Evolutionary conservation across 495 filamentous ascomycete genomes (phyloP).

Genomic region (Staphylotrichum longicolle): DNA sequence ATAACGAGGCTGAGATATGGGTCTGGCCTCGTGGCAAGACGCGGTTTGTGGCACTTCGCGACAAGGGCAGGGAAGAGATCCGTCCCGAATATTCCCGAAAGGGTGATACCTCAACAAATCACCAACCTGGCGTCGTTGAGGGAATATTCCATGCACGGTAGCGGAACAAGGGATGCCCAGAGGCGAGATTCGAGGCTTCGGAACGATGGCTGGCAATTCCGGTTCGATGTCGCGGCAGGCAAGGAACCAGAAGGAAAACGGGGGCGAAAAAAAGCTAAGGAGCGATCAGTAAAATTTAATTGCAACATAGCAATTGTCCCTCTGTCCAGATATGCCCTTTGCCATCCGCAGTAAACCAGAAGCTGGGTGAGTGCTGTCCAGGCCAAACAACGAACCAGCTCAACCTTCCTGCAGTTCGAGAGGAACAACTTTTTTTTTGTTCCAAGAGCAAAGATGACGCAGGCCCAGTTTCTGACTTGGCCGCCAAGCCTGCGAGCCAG

Average conservation of each 20-base stretch:
- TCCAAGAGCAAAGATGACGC: not conserved
- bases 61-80: not conserved
- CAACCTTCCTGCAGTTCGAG: not conserved
- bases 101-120: not conserved
- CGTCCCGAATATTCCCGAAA: constrained; percentile 10
- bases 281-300: no score
- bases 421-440: not conserved
- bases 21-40: constrained; percentile 10
- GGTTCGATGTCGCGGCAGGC: not conserved
- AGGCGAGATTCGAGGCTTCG: constrained; percentile 13
- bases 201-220: not conserved
- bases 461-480: no score
- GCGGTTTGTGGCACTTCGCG: constrained; percentile 6
- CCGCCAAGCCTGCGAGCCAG: no score
- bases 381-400: no score
- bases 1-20: constrained; percentile 3
- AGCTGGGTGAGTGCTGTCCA: no score
- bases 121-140: not conserved
- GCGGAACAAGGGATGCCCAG: not conserved
- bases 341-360: no score
- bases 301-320: no score
- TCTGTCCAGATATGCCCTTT: no score
- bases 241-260: not conserved
- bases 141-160: not conserved
- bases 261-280: not conserved